Evolutionary conservation across 768 basidiomycete species (phyloP), one percentile per base, ranked within the genome.

Genomic region (Mycena sanguinolenta): DNA sequence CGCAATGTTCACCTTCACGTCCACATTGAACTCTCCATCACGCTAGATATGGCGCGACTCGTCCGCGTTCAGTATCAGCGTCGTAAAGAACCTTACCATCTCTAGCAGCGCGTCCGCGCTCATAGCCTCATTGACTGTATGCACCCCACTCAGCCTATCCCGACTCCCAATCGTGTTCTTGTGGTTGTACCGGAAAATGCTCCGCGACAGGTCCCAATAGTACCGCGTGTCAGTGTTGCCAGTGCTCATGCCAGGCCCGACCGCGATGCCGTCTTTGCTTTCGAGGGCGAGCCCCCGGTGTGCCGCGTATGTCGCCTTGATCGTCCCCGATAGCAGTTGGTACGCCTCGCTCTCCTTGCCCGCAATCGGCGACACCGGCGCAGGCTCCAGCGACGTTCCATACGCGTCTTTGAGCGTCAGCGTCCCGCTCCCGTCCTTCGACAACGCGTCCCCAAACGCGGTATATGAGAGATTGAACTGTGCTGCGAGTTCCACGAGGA

Each of bases 201-300:
- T 85, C 42, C 79, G 75, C 7, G 87, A 85, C 39, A 91, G 79
- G 38, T 85, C 79, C 89, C 90, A 90, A 74, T 89, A 90, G 76
- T 84, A 85, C 19, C 85, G 82, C 3, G 89, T 90, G 72, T 90
- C 92, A n/a, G n/a, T 90, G 75, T 89, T 90, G 49, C 89, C 90
- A 14, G 87, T 84, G 81, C 87, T 85, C 78, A 90, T 88, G 10
- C 87, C 86, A 5, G 89, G 89, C 54, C 84, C 82, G 17, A 88
- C 84, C 27, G 80, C 77, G 46, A 89, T 82, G 10, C 21, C 44
- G 10, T 32, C 25, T 30, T 30, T 21, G 32, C 82, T 77, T 4
- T n/a, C n/a, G 39, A 77, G 78, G 9, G 73, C 61, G 16, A 83
- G 65, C 2, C 74, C 73, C 6, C 88, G 82, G 71, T 89, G 89